Conservation (phyloP, 805 yeast species). For the Pichia paraexigua region DNA sequence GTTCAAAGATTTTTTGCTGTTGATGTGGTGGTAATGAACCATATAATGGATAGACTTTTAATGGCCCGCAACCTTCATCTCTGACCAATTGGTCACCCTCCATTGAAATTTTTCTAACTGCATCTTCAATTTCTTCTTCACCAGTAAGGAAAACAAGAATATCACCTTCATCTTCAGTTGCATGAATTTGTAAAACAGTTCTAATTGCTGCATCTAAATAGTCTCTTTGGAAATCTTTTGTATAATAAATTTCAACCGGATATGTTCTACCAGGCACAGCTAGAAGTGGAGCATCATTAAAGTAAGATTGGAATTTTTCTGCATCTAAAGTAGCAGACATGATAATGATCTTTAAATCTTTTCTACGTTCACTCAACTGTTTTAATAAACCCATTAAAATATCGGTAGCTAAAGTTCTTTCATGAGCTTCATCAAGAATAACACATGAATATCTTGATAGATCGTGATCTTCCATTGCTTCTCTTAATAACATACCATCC, state of each 20-base stretch:
- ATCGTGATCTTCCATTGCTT: constrained; percentile 94
- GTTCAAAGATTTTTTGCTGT: constrained; percentile 88
- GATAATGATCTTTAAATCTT: constrained; percentile 83
- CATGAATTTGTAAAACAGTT: constrained; percentile 93
- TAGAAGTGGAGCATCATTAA: constrained; percentile 83
- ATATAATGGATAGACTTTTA: constrained; percentile 84
- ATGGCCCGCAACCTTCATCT: constrained; percentile 86
- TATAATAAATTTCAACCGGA: constrained; percentile 94
- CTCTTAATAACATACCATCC: constrained; percentile 95
- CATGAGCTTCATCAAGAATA: constrained; percentile 96
- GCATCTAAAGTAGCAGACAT: constrained; percentile 99
- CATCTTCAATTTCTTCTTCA: constrained; percentile 97
- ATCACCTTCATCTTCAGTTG: constrained; percentile 92
- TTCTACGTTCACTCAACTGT: constrained; percentile 69
- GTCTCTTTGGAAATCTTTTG: constrained; percentile 94
- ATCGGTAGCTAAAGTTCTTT: constrained; percentile 94
- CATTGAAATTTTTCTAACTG: constrained; percentile 76
- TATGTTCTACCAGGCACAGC: constrained; percentile 98
- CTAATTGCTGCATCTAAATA: constrained; percentile 91
- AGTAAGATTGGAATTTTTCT: constrained; percentile 85
- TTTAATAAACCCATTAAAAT: constrained; percentile 91
- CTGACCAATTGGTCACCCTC: constrained; percentile 86
- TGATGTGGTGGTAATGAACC: constrained; percentile 96
- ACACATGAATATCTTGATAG: constrained; percentile 77
- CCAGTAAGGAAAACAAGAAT: constrained; percentile 83